Evolutionary conservation across 805 yeast species (phyloP).

Genomic region (Saturnispora silvae): DNA sequence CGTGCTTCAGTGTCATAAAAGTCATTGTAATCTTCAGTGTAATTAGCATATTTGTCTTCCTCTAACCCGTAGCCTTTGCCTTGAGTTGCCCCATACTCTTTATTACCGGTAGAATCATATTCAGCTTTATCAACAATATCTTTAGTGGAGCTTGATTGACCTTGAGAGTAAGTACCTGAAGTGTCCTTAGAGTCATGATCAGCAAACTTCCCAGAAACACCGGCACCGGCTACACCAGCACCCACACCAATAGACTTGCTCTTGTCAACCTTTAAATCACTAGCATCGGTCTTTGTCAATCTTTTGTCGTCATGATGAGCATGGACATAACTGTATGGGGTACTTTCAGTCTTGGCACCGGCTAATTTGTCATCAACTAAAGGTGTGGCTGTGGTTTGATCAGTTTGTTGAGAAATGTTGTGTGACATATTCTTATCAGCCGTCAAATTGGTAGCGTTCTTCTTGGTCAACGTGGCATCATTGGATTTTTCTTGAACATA

Average conservation of each 20-base stretch:
- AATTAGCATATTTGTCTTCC: conserved; percentile 1
- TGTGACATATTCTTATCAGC: background rate
- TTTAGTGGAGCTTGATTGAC: conserved; percentile 3
- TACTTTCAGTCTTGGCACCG: conserved; percentile 1
- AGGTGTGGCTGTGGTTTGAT: background rate
- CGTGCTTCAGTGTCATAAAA: conserved; percentile 1
- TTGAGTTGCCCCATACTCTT: background rate
- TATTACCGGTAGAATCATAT: background rate
- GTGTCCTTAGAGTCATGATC: background rate
- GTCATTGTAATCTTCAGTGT: conserved; percentile 4
- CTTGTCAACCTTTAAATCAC: background rate
- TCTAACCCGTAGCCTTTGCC: background rate
- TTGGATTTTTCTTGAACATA: conserved; percentile 2
- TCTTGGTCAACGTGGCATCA: background rate
- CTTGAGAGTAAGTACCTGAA: background rate
- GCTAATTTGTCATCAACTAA: background rate
- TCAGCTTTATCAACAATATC: conserved; percentile 3
- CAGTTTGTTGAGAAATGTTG: too few relatives aligned
- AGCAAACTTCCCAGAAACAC: background rate
- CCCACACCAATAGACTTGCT: too few relatives aligned
- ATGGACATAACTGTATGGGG: conserved; percentile 10
- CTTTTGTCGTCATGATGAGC: conserved; percentile 1
- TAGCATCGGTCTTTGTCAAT: background rate
- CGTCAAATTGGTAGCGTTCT: background rate
- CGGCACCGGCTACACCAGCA: background rate